phyloP scores from a whole-genome alignment of 1,284 basidiomycete genomes.

The Coniferiporia sulphurascens region DNA sequence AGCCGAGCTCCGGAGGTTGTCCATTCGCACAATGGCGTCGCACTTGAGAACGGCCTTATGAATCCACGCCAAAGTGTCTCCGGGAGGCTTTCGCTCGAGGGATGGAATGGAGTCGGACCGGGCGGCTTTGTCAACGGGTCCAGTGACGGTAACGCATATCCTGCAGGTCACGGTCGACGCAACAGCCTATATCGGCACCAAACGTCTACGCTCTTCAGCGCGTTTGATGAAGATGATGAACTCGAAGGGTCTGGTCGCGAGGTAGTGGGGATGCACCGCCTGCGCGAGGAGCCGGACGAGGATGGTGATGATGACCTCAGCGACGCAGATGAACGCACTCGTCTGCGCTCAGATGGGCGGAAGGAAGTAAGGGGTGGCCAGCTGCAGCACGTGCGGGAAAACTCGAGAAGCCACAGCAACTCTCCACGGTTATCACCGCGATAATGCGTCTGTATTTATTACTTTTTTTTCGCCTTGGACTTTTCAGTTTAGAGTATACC shows the following conservation, averaged over 20 bases:
- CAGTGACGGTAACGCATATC: slow-evolving; percentile 30
- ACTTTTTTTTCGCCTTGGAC: too few species aligned
- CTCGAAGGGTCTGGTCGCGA: slow-evolving; percentile 23
- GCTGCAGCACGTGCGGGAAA: slow-evolving; percentile 4
- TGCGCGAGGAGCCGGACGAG: slow-evolving; percentile 35
- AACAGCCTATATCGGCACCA: slow-evolving; percentile 59
- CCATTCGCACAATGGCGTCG: slow-evolving; percentile 37
- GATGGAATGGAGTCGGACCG: slow-evolving; percentile 50
- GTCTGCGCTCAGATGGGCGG: slow-evolving; percentile 28
- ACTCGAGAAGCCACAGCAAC: slow-evolving; percentile 14
- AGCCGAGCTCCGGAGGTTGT: slow-evolving; percentile 62
- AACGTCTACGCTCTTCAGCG: slow-evolving; percentile 54
- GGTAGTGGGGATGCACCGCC: slow-evolving; percentile 35
- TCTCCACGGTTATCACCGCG: slow-evolving; percentile 11
- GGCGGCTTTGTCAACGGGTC: slow-evolving; percentile 29
- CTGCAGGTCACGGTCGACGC: slow-evolving; percentile 38
- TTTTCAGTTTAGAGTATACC: slow-evolving; percentile 5
- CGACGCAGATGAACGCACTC: slow-evolving; percentile 48
- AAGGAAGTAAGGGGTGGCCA: neutral
- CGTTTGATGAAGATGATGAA: slow-evolving; percentile 46
- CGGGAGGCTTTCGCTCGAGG: slow-evolving; percentile 66
- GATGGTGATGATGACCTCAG: slow-evolving; percentile 33
- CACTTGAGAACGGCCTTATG: slow-evolving; percentile 72
- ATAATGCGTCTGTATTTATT: slow-evolving; percentile 8
- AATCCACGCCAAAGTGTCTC: slow-evolving; percentile 68